phyloP scores from a whole-genome alignment of 768 basidiomycete species.

The Pisolithus tinctorius region DNA sequence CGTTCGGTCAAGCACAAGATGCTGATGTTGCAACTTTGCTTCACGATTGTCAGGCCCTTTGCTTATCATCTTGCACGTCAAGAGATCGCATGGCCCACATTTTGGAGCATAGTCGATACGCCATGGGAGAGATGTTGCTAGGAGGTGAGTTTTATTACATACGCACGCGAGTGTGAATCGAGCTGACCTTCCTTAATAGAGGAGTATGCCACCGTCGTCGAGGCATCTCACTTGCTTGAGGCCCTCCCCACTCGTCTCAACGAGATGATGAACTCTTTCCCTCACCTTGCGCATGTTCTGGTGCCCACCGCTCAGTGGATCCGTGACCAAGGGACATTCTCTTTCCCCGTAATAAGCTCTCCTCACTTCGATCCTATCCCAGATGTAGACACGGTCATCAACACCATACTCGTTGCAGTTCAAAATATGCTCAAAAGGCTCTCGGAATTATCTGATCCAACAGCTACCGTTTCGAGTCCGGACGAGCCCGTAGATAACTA shows the following conservation, averaged over 20 bases:
- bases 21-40: constrained; percentile 17
- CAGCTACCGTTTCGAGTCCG: constrained; percentile 12
- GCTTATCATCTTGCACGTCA: constrained; percentile 20
- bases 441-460: constrained; percentile 16
- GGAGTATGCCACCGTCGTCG: constrained; percentile 27
- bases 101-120: constrained; percentile 11
- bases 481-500: constrained; percentile 39
- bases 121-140: constrained; percentile 28
- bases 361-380: background rate
- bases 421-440: constrained; percentile 50
- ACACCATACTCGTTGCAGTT: constrained; percentile 55
- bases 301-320: constrained; percentile 25
- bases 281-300: constrained; percentile 22
- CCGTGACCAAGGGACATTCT: constrained; percentile 19
- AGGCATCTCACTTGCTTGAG: constrained; percentile 19
- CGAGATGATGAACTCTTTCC: constrained; percentile 23
- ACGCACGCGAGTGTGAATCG: background rate
- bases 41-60: constrained; percentile 19
- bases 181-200: constrained; percentile 18
- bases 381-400: constrained; percentile 42
- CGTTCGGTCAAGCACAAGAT: constrained; percentile 29
- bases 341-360: constrained; percentile 7
- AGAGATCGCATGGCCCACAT: constrained; percentile 22
- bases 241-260: constrained; percentile 19
- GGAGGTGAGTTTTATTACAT: constrained; percentile 24